Conservation (phyloP, 768 basidiomycete species). For the Agaricus blazei region DNA sequence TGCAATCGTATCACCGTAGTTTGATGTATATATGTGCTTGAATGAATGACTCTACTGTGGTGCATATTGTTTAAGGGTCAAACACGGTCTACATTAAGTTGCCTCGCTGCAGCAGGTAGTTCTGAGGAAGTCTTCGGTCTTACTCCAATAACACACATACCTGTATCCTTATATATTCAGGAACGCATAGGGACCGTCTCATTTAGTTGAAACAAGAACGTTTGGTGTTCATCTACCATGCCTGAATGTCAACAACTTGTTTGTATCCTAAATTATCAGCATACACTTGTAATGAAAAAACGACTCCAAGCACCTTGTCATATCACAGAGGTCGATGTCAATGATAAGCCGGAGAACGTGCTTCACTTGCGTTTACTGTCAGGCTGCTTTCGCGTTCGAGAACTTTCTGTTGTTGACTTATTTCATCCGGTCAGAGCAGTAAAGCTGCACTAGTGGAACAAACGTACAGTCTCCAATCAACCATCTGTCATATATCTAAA, state of each 20-base stretch:
- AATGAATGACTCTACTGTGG: background rate
- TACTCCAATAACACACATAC: constrained; percentile 29
- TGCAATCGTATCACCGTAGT: background rate
- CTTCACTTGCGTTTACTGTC: constrained; percentile 82
- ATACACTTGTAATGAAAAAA: constrained; percentile 78
- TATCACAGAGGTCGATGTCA: constrained; percentile 1
- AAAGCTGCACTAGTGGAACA: background rate
- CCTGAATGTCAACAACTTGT: constrained; percentile 23
- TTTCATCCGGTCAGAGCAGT: background rate
- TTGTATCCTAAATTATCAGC: constrained; percentile 43
- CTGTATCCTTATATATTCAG: constrained; percentile 64
- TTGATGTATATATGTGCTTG: background rate
- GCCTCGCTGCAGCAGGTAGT: background rate
- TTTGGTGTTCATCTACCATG: constrained; percentile 40
- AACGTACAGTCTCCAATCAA: constrained; percentile 71
- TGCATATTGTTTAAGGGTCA: background rate
- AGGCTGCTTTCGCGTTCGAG: constrained; percentile 83
- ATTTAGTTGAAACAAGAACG: constrained; percentile 50
- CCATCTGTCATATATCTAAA: constrained; percentile 99
- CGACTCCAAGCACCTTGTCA: constrained; percentile 90
- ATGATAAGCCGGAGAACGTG: background rate
- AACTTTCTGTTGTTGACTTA: constrained; percentile 54
- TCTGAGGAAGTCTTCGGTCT: background rate
- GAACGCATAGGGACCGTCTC: constrained; percentile 61
- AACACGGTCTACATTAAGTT: background rate